These are phyloP conservation scores for Coemansia sp. DNA, from an alignment of 192 early-diverging fungal species.

Conservation along the genomic window DNA sequence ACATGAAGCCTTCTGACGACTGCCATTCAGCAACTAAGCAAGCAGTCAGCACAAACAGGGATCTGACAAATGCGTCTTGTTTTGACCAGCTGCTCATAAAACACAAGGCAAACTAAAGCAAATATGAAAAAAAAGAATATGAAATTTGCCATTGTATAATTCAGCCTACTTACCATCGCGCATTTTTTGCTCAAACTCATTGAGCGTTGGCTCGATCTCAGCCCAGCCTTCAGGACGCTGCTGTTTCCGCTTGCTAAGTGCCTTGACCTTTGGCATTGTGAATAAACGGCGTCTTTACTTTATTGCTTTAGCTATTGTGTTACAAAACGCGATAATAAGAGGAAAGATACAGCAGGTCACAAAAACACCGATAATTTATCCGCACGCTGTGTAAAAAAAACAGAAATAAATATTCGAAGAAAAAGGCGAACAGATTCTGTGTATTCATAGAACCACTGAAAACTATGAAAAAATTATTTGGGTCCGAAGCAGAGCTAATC, in stretches of 20 bases:
- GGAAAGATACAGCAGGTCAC: no score
- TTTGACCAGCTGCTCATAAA: no score
- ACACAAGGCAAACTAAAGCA: conserved; percentile 1
- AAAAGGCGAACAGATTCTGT: no score
- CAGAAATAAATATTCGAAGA: no score
- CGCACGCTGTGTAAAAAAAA: no score
- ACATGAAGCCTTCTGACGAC: neutral
- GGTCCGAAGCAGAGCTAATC: no score
- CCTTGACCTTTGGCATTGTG: conserved; percentile 77
- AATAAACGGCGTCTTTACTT: no score
- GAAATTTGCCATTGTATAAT: neutral
- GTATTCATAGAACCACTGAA: no score
- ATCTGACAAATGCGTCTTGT: neutral
- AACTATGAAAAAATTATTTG: neutral
- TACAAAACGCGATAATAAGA: no score
- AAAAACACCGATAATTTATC: no score
- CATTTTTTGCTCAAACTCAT: conserved; percentile 91
- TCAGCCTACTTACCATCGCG: conserved; percentile 63
- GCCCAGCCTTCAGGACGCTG: conserved; percentile 93
- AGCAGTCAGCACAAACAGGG: neutral
- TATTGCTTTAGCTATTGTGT: no score
- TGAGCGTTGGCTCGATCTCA: conserved; percentile 90
- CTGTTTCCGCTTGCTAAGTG: conserved; percentile 66
- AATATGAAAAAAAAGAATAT: neutral
- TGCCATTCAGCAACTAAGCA: neutral